A percentile compares a stretch with the other conserved stretches of the same genome.
Conservation (phyloP, 2,329 filamentous ascomycete genomes). For the Colletotrichum siamense region DNA sequence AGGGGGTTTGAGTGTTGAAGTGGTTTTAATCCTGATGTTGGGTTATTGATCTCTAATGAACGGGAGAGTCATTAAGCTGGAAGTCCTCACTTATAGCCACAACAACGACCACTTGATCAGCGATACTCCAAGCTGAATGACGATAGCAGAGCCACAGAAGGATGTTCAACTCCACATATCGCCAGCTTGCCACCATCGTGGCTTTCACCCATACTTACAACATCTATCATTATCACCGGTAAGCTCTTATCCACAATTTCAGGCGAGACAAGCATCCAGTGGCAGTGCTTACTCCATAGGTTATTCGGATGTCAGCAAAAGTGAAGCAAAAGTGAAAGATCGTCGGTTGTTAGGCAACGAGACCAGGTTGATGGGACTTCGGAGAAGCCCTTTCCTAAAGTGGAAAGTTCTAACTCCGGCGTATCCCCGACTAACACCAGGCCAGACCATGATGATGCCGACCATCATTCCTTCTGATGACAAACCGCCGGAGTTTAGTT, state of each 20-base stretch:
- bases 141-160: neutral
- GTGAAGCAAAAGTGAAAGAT: neutral
- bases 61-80: neutral
- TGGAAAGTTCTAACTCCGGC: neutral
- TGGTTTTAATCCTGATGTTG: neutral
- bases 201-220: neutral
- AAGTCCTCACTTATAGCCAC: neutral
- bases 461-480: neutral
- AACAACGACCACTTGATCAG: neutral
- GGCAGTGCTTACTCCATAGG: neutral
- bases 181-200: neutral
- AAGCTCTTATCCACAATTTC: neutral
- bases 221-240: neutral
- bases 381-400: neutral
- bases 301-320: neutral
- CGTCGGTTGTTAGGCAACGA: neutral
- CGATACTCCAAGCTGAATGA: neutral
- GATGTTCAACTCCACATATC: neutral
- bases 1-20: neutral
- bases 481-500: neutral
- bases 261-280: neutral
- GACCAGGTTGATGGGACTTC: neutral
- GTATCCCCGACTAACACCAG: neutral
- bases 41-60: neutral
- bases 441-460: neutral